Evolutionary conservation across 768 basidiomycete species (phyloP).

Genomic region (Boletus rubescentipes): DNA sequence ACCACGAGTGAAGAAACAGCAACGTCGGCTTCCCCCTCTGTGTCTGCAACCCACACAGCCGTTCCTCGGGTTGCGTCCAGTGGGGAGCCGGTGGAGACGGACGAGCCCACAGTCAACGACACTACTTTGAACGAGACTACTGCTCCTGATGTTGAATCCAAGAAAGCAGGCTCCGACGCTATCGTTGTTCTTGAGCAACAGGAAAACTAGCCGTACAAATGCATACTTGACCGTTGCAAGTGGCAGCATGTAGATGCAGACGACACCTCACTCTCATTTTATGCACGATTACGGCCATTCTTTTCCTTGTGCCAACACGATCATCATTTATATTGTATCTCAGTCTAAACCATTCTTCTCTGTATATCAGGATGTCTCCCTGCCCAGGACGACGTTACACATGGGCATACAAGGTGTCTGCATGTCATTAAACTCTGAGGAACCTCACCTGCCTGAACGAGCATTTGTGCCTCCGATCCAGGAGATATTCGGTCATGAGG

Average conservation of each 20-base stretch:
- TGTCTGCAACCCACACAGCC: conserved; percentile 25
- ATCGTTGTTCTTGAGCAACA: neutral
- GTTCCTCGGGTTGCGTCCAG: conserved; percentile 6
- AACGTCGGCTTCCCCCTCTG: conserved; percentile 35
- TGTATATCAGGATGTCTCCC: conserved; percentile 14
- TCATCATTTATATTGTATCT: conserved; percentile 18
- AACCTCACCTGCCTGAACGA: no score
- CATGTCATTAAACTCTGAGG: no score
- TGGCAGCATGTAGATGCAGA: neutral
- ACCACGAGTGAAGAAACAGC: conserved; percentile 50
- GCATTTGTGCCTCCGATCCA: no score
- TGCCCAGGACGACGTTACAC: conserved; percentile 4
- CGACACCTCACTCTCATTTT: conserved; percentile 3
- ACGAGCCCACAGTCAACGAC: conserved; percentile 9
- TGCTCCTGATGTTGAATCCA: conserved; percentile 1
- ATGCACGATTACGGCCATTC: conserved; percentile 1
- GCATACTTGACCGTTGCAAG: neutral
- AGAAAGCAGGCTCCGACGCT: neutral
- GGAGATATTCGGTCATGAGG: no score
- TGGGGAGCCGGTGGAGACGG: conserved; percentile 17
- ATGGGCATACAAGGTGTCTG: neutral
- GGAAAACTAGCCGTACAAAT: conserved; percentile 1
- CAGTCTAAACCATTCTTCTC: conserved; percentile 4
- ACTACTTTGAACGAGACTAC: conserved; percentile 1
- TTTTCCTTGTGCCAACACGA: neutral